A percentile compares a stretch with the other conserved stretches of the same genome.
These are phyloP conservation scores for Aspergillus intermedius DNA, from an alignment of 2,329 filamentous ascomycete genomes.

Conservation along the genomic window DNA sequence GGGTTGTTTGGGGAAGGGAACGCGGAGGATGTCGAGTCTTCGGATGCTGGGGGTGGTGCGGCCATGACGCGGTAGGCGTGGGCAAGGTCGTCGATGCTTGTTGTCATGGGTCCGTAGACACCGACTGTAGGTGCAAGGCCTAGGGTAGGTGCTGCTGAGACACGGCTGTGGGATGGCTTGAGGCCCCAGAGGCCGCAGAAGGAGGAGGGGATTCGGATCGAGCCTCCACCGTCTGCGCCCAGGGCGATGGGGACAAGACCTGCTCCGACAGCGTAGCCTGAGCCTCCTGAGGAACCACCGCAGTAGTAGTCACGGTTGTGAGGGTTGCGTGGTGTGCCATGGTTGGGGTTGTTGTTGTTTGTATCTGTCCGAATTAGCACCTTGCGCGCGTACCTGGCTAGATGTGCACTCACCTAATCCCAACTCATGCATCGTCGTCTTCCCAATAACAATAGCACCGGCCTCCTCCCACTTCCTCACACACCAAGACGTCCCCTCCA, in stretches of 20 bases:
- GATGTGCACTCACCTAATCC: conserved; percentile 51
- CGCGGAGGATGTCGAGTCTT: conserved; percentile 52
- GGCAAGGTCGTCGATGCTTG: conserved; percentile 69
- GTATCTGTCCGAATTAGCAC: conserved; percentile 49
- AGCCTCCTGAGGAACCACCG: conserved; percentile 74
- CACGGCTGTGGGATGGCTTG: conserved; percentile 69
- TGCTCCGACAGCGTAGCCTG: conserved; percentile 61
- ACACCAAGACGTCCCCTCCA: conserved; percentile 60
- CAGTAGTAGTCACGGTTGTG: conserved; percentile 71
- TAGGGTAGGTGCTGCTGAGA: conserved; percentile 52
- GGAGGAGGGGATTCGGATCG: conserved; percentile 63
- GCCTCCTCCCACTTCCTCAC: conserved; percentile 64
- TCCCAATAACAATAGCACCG: conserved; percentile 69
- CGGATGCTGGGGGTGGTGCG: conserved; percentile 54
- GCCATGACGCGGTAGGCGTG: conserved; percentile 77
- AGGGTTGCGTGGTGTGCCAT: conserved; percentile 71
- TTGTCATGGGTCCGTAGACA: conserved; percentile 69
- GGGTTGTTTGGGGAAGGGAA: conserved; percentile 55
- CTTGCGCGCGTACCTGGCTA: background rate
- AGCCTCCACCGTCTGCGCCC: conserved; percentile 71
- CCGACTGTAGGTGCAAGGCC: conserved; percentile 57
- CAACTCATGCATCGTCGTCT: conserved; percentile 73
- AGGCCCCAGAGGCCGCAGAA: conserved; percentile 79
- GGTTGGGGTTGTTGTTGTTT: conserved; percentile 72
- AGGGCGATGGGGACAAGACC: conserved; percentile 67